A percentile compares a stretch with the other conserved stretches of the same genome.
These are phyloP conservation scores for Prosopis cineraria DNA, from an alignment of 306 rosid species.

Conservation along the genomic window DNA sequence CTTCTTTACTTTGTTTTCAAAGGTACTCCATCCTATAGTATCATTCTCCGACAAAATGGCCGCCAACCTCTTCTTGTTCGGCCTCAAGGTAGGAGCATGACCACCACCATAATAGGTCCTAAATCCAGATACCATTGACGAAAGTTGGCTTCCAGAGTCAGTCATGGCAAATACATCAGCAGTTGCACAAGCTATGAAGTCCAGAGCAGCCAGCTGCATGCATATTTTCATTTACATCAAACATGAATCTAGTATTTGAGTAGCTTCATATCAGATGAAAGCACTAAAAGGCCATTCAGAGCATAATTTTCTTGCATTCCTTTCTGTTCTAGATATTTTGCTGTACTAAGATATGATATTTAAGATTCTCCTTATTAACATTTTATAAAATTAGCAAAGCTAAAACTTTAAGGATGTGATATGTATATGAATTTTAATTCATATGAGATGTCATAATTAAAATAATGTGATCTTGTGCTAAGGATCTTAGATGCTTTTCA, in stretches of 20 bases:
- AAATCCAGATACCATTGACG: slow-evolving; percentile 90
- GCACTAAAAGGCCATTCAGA: not conserved
- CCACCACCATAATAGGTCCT: slow-evolving; percentile 79
- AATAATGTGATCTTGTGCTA: too few species aligned
- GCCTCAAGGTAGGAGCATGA: slow-evolving; percentile 75
- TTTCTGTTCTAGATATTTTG: not conserved
- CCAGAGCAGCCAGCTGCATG: slow-evolving; percentile 96
- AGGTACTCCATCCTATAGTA: slow-evolving; percentile 66
- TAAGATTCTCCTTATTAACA: too few species aligned
- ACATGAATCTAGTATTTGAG: not conserved
- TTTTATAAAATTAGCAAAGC: not conserved
- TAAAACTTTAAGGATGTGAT: not conserved
- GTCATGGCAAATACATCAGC: slow-evolving; percentile 96
- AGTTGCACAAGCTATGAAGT: slow-evolving; percentile 88
- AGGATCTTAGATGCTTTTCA: too few species aligned
- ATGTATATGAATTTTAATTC: too few species aligned
- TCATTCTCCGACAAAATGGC: slow-evolving; percentile 65
- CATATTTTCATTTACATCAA: slow-evolving; percentile 38
- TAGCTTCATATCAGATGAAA: not conserved
- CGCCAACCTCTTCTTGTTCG: slow-evolving; percentile 89
- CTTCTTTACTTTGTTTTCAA: slow-evolving; percentile 76
- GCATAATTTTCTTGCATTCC: not conserved
- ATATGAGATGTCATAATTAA: too few species aligned
- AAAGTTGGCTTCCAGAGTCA: slow-evolving; percentile 96
- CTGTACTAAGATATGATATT: not conserved